Base-by-base conservation (phyloP, 179 eudicot species). In the Silene vulgaris region DNA sequence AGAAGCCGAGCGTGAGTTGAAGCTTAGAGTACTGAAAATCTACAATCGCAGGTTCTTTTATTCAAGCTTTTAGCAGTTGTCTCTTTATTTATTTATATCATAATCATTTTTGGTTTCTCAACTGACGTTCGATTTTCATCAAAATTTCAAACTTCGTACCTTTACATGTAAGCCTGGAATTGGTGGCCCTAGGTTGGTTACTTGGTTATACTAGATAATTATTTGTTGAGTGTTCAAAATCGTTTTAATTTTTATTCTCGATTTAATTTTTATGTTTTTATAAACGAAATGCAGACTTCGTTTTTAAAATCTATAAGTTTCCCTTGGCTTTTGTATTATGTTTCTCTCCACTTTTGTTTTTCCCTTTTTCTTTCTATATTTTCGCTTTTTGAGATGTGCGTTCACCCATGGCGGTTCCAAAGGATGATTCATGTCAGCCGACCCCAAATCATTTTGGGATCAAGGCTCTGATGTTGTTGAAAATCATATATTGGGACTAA, bases 1-100 rank as follows among this genome's bases (percentile, higher is more conserved):
- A 61, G 92, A 87, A 71, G 90, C 91, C 76, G 99, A 95, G 76
- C 93, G 87, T 69, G 96, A 90, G 86, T 75, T 95, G 71, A 95
- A 95, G 80, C 83, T 95, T n/a, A 84, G 89, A 56, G 90, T 95
- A 54, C 80, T 92, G 82, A 91, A 84, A 12, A 90, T 90, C 71
- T 95, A 95, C 87, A 84, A 83, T 21, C 84, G 87, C 78, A 85
- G 93, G 99, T 95, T 75, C 56, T n/a, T 6, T 52, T 52, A 13
- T 52, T 52, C 16, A 9, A 50, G 64, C 65, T 69, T 78, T 77
- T n/a, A 20, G 66, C 68, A 14, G 16, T 64, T 30, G 0, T 3
- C 30, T 54, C 60, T 29, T 56, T 65, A 2, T 9, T 57, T 14
- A 30, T 21, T 52, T 52, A 4, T 3, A 19, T 61, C 28, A 28